Evolutionary conservation across 1,284 basidiomycete genomes (phyloP).

Genomic region (Malassezia sp.): DNA sequence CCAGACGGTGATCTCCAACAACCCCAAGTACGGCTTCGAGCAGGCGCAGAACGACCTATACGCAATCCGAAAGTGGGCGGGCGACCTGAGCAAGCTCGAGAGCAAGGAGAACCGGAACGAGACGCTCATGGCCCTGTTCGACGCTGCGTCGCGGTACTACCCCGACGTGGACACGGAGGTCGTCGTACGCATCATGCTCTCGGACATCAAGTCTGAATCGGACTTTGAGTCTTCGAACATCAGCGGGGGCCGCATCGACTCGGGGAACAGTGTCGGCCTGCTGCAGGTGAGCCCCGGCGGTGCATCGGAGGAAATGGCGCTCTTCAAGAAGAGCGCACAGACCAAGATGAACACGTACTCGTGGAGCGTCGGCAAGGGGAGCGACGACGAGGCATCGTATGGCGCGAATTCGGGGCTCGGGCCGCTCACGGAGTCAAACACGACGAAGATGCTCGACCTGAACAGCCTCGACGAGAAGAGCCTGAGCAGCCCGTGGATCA

Average conservation of each 20-base stretch:
- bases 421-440: slow-evolving; percentile 28
- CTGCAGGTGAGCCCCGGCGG: slow-evolving; percentile 36
- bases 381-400: slow-evolving; percentile 1
- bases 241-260: slow-evolving; percentile 30
- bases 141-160: slow-evolving; percentile 37
- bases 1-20: slow-evolving; percentile 24
- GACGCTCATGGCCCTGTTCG: slow-evolving; percentile 35
- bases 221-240: slow-evolving; percentile 25
- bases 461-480: slow-evolving; percentile 21
- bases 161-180: slow-evolving; percentile 34
- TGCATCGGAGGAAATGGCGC: slow-evolving; percentile 20
- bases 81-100: slow-evolving; percentile 24
- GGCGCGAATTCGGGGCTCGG: slow-evolving; percentile 22
- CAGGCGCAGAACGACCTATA: slow-evolving; percentile 32
- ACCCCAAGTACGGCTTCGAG: slow-evolving; percentile 24
- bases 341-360: slow-evolving; percentile 23
- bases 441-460: slow-evolving; percentile 22
- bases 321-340: slow-evolving; percentile 28
- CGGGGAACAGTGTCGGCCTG: slow-evolving; percentile 32
- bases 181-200: slow-evolving; percentile 31
- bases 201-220: slow-evolving; percentile 42
- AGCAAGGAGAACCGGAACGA: slow-evolving; percentile 28
- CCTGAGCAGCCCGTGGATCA: slow-evolving; percentile 40
- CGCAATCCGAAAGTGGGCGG: slow-evolving; percentile 36
- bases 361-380: slow-evolving; percentile 18